Evolutionary conservation across 345 rosid genomes (phyloP).

Genomic region (Linum lewisii): DNA sequence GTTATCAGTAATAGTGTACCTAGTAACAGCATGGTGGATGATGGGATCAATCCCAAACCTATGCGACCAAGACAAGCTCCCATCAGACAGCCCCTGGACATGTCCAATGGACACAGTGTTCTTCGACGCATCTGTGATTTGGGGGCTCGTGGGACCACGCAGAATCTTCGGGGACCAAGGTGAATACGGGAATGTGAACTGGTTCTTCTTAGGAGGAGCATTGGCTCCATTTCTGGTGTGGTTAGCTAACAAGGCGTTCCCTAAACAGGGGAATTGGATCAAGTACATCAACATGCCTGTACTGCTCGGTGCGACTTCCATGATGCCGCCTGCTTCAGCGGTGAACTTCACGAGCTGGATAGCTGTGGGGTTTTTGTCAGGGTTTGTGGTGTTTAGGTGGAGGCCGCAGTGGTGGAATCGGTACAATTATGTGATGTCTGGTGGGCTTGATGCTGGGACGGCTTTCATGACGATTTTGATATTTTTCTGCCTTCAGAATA

Average conservation of each 20-base stretch:
- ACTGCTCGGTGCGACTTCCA: constrained; percentile 48
- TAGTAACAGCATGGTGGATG: constrained; percentile 72
- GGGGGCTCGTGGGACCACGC: constrained; percentile 82
- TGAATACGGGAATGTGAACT: constrained; percentile 48
- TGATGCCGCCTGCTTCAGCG: constrained; percentile 71
- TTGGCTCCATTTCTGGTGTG: constrained; percentile 49
- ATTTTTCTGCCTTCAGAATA: constrained; percentile 39
- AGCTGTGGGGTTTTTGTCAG: constrained; percentile 42
- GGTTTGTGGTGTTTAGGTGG: constrained; percentile 41
- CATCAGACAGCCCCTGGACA: constrained; percentile 58
- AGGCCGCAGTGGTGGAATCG: constrained; percentile 46
- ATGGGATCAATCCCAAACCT: constrained; percentile 63
- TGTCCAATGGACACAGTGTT: constrained; percentile 64
- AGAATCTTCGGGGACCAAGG: constrained; percentile 68
- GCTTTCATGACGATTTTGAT: constrained; percentile 59
- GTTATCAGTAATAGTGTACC: constrained; percentile 42
- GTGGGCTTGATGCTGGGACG: constrained; percentile 72
- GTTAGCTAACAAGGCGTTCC: constrained; percentile 58
- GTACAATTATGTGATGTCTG: constrained; percentile 58
- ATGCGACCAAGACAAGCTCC: constrained; percentile 42
- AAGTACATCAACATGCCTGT: constrained; percentile 53
- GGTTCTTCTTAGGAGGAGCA: constrained; percentile 67
- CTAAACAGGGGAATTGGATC: constrained; percentile 42
- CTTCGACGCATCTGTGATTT: constrained; percentile 69
- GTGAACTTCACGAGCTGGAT: constrained; percentile 73